A percentile compares a stretch with the other conserved stretches of the same genome.
Conservation (phyloP, 495 filamentous ascomycete genomes). For the Aspergillus sclerotioniger region DNA sequence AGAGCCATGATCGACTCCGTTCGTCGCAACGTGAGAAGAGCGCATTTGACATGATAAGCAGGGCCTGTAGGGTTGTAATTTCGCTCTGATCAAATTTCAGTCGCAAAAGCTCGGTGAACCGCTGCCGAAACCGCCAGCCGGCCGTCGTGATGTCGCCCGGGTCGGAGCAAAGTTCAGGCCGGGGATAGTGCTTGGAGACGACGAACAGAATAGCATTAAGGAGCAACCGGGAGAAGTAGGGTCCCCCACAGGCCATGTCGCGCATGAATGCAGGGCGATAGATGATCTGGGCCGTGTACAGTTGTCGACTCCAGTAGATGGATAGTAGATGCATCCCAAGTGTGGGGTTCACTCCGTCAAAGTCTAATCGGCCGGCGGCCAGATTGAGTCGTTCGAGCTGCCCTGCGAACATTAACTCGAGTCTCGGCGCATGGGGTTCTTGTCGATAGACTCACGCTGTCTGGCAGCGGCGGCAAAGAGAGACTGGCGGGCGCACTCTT, state of each 20-base stretch:
- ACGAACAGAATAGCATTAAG: slow-evolving; percentile 48
- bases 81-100: slow-evolving; percentile 39
- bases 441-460: slow-evolving; percentile 19
- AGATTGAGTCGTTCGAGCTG: slow-evolving; percentile 32
- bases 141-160: slow-evolving; percentile 33
- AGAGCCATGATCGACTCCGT: slow-evolving; percentile 44
- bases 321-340: slow-evolving; percentile 41
- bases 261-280: slow-evolving; percentile 39
- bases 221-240: slow-evolving; percentile 46
- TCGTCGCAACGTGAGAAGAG: slow-evolving; percentile 41
- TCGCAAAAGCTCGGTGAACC: slow-evolving; percentile 39
- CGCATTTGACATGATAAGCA: slow-evolving; percentile 39
- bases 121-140: slow-evolving; percentile 34
- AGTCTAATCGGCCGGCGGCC: slow-evolving; percentile 30
- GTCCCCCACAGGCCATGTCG: slow-evolving; percentile 38
- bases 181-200: slow-evolving; percentile 35
- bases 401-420: slow-evolving; percentile 8
- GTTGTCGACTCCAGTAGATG: slow-evolving; percentile 41
- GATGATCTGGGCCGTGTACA: slow-evolving; percentile 30
- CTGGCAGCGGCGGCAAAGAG: slow-evolving; percentile 15
- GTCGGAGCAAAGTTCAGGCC: slow-evolving; percentile 32
- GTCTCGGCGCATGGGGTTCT: too few species aligned
- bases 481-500: slow-evolving; percentile 2
- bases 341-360: slow-evolving; percentile 41
- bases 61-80: slow-evolving; percentile 47